Conservation (phyloP, 495 filamentous ascomycete species). For the Neurospora sp. region DNA sequence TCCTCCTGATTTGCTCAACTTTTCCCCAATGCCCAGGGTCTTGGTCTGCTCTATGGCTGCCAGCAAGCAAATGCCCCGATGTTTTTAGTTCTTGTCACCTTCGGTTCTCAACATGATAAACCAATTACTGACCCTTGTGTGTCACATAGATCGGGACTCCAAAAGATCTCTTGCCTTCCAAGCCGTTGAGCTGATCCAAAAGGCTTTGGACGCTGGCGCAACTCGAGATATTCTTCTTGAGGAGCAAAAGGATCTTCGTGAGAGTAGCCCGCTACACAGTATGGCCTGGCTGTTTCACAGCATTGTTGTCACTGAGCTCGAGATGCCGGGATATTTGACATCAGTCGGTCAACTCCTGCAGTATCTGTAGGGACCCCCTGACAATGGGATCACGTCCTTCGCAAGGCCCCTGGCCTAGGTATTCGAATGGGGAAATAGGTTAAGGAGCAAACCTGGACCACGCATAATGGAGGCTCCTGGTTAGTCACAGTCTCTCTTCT, state of each 20-base stretch:
- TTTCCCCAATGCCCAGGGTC: background rate
- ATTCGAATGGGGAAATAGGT: background rate
- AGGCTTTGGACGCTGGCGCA: background rate
- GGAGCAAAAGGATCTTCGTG: background rate
- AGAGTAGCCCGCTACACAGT: background rate
- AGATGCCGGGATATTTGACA: background rate
- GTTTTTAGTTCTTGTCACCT: background rate
- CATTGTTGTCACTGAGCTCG: background rate
- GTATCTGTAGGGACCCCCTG: background rate
- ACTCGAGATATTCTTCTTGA: background rate
- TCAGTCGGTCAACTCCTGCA: background rate
- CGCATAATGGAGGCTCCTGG: background rate
- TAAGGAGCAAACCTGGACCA: background rate
- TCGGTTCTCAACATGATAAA: background rate
- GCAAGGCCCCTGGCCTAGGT: background rate
- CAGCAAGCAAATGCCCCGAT: background rate
- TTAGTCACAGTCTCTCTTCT: background rate
- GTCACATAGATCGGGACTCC: background rate
- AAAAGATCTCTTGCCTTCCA: background rate
- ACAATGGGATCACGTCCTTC: background rate
- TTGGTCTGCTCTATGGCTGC: background rate
- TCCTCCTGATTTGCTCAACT: background rate
- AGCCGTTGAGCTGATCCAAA: background rate
- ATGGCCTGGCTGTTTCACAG: background rate
- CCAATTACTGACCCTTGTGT: background rate